phyloP scores from a whole-genome alignment of 495 filamentous ascomycete species.

The Annulohypoxylon maeteangense region DNA sequence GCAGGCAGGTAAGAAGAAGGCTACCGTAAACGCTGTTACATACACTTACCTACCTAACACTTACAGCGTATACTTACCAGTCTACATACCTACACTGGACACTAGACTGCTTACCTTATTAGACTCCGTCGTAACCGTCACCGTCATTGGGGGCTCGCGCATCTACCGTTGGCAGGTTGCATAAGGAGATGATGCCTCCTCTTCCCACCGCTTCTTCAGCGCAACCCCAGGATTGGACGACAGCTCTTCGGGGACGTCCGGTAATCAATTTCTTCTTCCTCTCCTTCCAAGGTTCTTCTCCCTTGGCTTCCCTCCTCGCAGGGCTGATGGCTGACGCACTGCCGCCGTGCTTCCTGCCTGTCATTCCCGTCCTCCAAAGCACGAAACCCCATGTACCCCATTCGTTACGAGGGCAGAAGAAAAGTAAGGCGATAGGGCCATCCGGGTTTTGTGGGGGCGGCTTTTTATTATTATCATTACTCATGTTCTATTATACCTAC shows the following conservation, averaged over 20 bases:
- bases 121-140: slow-evolving; percentile 5
- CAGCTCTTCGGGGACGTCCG: slow-evolving; percentile 43
- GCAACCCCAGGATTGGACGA: slow-evolving; percentile 40
- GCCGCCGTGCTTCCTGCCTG: slow-evolving; percentile 35
- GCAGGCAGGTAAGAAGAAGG: slow-evolving; percentile 20
- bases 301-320: slow-evolving; percentile 24
- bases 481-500: slow-evolving; percentile 7
- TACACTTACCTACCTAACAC: no score
- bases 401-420: slow-evolving; percentile 20
- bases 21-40: not conserved
- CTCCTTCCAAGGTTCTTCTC: slow-evolving; percentile 6
- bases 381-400: slow-evolving; percentile 2
- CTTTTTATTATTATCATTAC: slow-evolving; percentile 7
- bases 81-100: not conserved
- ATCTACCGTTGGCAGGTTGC: slow-evolving; percentile 42
- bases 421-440: not conserved
- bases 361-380: slow-evolving; percentile 35
- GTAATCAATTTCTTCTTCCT: slow-evolving; percentile 21
- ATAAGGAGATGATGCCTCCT: slow-evolving; percentile 34
- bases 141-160: slow-evolving; percentile 35
- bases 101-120: slow-evolving; percentile 18
- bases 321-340: slow-evolving; percentile 43
- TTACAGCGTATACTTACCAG: not conserved
- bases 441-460: slow-evolving; percentile 26
- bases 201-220: slow-evolving; percentile 42